Base-by-base conservation (phyloP, 139 green algal species). In the Chlamydomonas sp. region DNA sequence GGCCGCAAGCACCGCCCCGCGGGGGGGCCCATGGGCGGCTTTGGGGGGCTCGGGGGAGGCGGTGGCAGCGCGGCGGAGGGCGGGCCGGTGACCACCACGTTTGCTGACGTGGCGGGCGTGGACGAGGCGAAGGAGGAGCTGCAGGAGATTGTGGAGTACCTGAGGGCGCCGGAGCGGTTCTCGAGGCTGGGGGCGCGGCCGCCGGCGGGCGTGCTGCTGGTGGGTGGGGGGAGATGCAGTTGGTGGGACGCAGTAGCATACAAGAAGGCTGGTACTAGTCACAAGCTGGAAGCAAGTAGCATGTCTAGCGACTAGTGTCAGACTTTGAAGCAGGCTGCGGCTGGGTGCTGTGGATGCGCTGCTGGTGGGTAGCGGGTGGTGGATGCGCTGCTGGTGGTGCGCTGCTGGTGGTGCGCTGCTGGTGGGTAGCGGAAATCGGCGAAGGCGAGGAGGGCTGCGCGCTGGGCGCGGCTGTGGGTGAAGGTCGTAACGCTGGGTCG, bases 101-200 rank as follows among this genome's bases (percentile, higher is more conserved):
- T 98, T 95, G 95, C 93, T 78, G 96, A 98, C 77, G 96, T 98
- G 79, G 96, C 96, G 31, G 96, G 96, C 0, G 94, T 98, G 74
- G 96, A 98, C 72, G 95, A 97, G 84, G 96, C 96, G 57, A 98
- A 98, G 87, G 95, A 97, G 92, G 96, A 98, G 92, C 91, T 98
- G 62, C 84, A 86, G 82, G 96, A 98, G 90, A 94, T 98, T 72
- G 96, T 98, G 90, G 95, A 97, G 63, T 96, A 95, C 84, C 89
- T 98, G 60, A 89, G 90, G 8, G 89, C 91, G 9, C 96, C 96
- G 12, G 96, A 95, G 61, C 92, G 92, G 63, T 98, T 97, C 89
- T 91, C 87, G 3, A 90, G 90, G 78, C 89, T 98, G 66, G 96
- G 96, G 1, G 96, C 96, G 0, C 79, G 94, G 57, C 94, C 95